phyloP scores from a whole-genome alignment of 1,284 basidiomycete genomes.

The Tremellales sp. region DNA sequence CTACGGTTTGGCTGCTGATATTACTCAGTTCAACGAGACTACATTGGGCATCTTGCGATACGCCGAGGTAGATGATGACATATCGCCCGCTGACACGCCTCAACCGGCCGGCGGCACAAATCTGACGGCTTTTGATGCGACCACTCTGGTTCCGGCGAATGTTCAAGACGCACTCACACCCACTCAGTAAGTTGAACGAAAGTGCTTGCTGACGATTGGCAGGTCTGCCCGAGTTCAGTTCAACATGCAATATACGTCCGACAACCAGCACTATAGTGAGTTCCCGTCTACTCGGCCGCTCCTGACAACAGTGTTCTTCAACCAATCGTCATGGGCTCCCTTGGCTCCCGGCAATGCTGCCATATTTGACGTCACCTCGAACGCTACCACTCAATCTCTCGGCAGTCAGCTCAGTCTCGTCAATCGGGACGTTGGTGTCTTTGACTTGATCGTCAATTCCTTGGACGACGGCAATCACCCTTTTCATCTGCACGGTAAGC shows the following conservation, averaged over 20 bases:
- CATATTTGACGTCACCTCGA: constrained; percentile 2
- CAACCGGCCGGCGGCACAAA: too few species aligned
- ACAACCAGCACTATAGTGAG: constrained; percentile 17
- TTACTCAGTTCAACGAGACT: constrained; percentile 10
- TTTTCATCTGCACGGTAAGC: constrained; percentile 37
- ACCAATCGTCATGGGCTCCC: constrained; percentile 15
- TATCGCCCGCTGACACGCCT: constrained; percentile 13
- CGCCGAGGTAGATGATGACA: constrained; percentile 1
- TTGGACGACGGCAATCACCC: constrained; percentile 31
- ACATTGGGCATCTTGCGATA: constrained; percentile 30
- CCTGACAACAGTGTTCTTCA: constrained; percentile 32
- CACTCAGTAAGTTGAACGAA: too few species aligned
- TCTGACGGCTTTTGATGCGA: too few species aligned
- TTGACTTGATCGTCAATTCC: constrained; percentile 26
- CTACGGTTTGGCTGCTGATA: too few species aligned
- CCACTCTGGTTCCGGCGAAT: too few species aligned
- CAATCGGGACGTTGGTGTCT: constrained; percentile 9
- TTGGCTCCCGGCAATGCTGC: constrained; percentile 5
- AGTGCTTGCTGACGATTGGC: too few species aligned
- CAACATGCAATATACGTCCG: constrained; percentile 18
- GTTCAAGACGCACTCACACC: too few species aligned
- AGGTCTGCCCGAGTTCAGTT: constrained; percentile 9
- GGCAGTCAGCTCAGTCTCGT: constrained; percentile 19
- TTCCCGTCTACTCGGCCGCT: too few species aligned
- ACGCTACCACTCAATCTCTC: neutral